These are phyloP conservation scores for Tillandsia leiboldiana DNA, from an alignment of 176 grass and related monocot species.

Conservation along the genomic window DNA sequence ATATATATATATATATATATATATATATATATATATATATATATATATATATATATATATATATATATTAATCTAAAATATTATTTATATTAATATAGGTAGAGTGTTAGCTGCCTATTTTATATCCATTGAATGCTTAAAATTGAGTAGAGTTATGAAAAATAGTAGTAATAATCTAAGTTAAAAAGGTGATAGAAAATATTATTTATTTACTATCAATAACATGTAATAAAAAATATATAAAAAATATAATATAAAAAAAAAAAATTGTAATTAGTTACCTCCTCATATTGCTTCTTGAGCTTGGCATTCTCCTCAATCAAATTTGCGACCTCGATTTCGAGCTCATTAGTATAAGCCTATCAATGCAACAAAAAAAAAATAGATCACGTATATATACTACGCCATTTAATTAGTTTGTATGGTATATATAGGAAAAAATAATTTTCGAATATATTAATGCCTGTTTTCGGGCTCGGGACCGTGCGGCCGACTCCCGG, in stretches of 20 bases:
- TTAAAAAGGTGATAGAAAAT: no score
- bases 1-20: no score
- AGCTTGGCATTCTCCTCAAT: constrained; percentile 13
- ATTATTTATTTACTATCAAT: no score
- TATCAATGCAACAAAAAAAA: background rate
- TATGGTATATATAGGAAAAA: background rate
- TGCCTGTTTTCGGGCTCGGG: constrained; percentile 19
- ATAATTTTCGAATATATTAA: background rate
- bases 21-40: no score
- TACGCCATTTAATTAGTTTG: background rate
- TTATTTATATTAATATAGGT: no score
- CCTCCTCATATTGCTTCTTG: constrained; percentile 9
- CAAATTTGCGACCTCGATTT: constrained; percentile 2
- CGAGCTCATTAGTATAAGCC: constrained; percentile 15
- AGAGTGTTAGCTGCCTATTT: no score
- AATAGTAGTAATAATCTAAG: no score
- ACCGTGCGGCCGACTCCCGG: constrained; percentile 16
- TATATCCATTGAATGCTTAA: no score
- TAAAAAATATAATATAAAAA: background rate
- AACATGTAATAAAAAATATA: no score
- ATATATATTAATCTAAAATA: no score
- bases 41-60: no score
- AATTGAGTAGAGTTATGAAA: no score
- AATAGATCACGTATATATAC: background rate
- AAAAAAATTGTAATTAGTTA: background rate